Conservation (phyloP, 2,329 filamentous ascomycete genomes). For the Ascocoryne sarcoides region DNA sequence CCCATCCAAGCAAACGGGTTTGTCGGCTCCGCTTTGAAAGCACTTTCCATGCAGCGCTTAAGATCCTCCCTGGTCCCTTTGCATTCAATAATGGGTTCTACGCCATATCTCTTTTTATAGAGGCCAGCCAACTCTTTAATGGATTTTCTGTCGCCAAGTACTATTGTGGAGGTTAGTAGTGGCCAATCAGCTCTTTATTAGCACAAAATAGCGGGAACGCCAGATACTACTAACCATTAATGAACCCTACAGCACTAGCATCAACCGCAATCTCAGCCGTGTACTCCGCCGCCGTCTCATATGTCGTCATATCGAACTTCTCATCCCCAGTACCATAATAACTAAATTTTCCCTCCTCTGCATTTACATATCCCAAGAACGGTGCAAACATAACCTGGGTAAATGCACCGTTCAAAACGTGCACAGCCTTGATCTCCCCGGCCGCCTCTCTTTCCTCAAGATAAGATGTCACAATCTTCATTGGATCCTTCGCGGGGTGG, state of each 20-base stretch:
- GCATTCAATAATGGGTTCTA: not conserved
- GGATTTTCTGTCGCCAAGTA: not conserved
- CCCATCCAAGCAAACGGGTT: not conserved
- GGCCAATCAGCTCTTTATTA: too few relatives aligned
- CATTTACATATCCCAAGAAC: constrained; percentile 17
- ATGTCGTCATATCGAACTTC: constrained; percentile 31
- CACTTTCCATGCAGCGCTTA: not conserved
- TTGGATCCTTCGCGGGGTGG: constrained; percentile 32
- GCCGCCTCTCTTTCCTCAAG: constrained; percentile 25
- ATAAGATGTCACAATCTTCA: constrained; percentile 33
- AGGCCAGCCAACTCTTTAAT: not conserved
- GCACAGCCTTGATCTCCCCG: not conserved
- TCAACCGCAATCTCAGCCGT: constrained; percentile 29
- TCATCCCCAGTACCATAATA: constrained; percentile 33
- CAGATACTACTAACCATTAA: not conserved
- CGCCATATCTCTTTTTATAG: not conserved
- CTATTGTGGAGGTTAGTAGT: not conserved
- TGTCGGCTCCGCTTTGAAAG: not conserved
- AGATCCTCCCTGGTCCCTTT: not conserved
- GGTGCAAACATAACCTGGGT: not conserved
- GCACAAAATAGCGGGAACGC: too few relatives aligned
- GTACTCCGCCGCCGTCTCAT: constrained; percentile 31
- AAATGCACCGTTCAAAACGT: not conserved
- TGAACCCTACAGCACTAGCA: not conserved
- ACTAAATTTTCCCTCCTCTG: constrained; percentile 19